A percentile compares a stretch with the other conserved stretches of the same genome.
phyloP scores from a whole-genome alignment of 2,329 filamentous ascomycete genomes.

The Ascosphaera aggregata region DNA sequence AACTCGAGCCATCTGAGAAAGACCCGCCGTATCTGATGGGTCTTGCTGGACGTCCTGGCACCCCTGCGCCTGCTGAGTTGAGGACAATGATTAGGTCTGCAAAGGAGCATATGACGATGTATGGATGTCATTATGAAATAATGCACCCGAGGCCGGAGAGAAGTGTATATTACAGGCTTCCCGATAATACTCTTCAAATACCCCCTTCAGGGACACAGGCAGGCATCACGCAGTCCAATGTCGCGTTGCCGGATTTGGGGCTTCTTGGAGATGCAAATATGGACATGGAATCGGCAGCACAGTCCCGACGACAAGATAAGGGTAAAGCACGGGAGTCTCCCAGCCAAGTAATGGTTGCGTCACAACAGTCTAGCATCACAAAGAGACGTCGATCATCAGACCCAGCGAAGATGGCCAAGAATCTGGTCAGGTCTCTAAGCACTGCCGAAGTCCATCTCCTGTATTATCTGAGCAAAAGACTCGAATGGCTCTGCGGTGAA shows the following conservation, averaged over 20 bases:
- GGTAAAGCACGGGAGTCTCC: too few relatives aligned
- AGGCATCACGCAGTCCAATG: not conserved
- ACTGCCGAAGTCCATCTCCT: slow-evolving; percentile 16
- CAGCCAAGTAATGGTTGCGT: too few relatives aligned
- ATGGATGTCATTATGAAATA: not conserved
- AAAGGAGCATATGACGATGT: not conserved
- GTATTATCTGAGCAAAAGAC: slow-evolving; percentile 14
- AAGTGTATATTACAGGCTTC: not conserved
- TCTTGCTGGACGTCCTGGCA: slow-evolving; percentile 15
- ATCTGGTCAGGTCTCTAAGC: slow-evolving; percentile 6
- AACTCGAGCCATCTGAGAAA: slow-evolving; percentile 9
- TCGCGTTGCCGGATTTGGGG: not conserved
- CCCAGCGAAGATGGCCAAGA: not conserved
- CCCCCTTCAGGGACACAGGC: not conserved
- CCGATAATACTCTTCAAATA: not conserved
- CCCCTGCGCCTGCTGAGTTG: slow-evolving; percentile 11
- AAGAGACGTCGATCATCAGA: not conserved
- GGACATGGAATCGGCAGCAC: not conserved
- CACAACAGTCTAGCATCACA: not conserved
- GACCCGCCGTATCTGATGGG: slow-evolving; percentile 5
- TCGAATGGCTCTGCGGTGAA: slow-evolving; percentile 17
- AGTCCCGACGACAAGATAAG: not conserved
- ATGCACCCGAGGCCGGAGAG: not conserved
- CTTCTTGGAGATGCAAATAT: not conserved
- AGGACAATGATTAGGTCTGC: slow-evolving; percentile 4